These are phyloP conservation scores for Mrakia blollopis DNA, from an alignment of 768 basidiomycete species.

Conservation along the genomic window DNA sequence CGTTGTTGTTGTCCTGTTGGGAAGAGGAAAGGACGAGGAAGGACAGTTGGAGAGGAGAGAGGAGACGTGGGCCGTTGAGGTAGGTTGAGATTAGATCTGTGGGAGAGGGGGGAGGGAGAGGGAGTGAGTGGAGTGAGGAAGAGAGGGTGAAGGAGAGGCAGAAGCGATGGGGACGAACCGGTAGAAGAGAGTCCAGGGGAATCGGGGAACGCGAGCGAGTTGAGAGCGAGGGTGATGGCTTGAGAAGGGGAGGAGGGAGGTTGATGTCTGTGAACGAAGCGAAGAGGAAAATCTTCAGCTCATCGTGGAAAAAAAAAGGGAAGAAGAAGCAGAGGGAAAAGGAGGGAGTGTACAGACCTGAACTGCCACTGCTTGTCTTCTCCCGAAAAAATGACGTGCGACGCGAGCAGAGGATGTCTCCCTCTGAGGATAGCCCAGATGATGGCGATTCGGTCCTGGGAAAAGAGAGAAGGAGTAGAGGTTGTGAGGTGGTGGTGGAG, in stretches of 20 bases:
- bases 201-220: not conserved
- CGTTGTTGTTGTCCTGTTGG: not conserved
- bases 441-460: not conserved
- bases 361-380: slow-evolving; percentile 12
- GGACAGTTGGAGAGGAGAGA: slow-evolving; percentile 62
- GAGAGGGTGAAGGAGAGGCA: too few relatives aligned
- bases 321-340: not conserved
- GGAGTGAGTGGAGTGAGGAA: not conserved
- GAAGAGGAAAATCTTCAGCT: not conserved
- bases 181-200: not conserved
- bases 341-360: not conserved
- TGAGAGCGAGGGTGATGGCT: slow-evolving; percentile 15
- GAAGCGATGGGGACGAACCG: not conserved
- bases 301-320: not conserved
- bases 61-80: slow-evolving; percentile 70
- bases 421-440: slow-evolving; percentile 69
- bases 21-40: slow-evolving; percentile 51
- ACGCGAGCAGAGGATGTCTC: slow-evolving; percentile 65
- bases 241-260: not conserved
- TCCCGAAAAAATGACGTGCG: slow-evolving; percentile 45
- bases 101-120: not conserved
- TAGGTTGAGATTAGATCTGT: slow-evolving; percentile 57
- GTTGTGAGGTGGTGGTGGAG: slow-evolving; percentile 63
- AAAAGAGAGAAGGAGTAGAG: not conserved
- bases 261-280: not conserved